These are phyloP conservation scores for Talaromyces sp. DNA, from an alignment of 2,329 filamentous ascomycete species.

Conservation along the genomic window DNA sequence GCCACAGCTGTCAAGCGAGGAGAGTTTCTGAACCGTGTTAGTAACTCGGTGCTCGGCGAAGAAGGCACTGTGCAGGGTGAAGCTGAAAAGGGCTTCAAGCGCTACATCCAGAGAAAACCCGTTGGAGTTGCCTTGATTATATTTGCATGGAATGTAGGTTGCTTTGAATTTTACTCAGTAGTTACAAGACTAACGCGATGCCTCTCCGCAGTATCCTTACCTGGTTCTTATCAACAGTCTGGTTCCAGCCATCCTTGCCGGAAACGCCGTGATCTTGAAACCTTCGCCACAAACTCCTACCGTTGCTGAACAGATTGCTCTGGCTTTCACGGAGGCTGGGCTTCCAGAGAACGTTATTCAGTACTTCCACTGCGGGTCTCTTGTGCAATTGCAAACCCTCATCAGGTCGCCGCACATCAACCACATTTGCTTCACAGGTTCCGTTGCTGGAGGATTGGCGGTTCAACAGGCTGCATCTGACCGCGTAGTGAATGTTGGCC, in stretches of 20 bases:
- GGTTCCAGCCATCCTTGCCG: slow-evolving; percentile 82
- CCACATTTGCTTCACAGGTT: slow-evolving; percentile 89
- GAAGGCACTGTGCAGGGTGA: slow-evolving; percentile 68
- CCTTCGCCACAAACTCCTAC: slow-evolving; percentile 93
- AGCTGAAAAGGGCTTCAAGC: slow-evolving; percentile 78
- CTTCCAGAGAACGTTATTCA: slow-evolving; percentile 80
- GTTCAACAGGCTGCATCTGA: slow-evolving; percentile 81
- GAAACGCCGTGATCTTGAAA: slow-evolving; percentile 89
- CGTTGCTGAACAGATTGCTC: slow-evolving; percentile 74
- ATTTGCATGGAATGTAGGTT: slow-evolving; percentile 90
- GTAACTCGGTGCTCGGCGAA: slow-evolving; percentile 64
- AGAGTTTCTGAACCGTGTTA: slow-evolving; percentile 80
- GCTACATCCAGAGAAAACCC: slow-evolving; percentile 83
- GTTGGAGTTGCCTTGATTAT: slow-evolving; percentile 83
- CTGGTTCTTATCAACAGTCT: slow-evolving; percentile 89
- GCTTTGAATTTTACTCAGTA: background rate
- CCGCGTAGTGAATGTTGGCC: slow-evolving; percentile 75
- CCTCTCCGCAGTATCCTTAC: slow-evolving; percentile 71
- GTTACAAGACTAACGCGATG: slow-evolving; percentile 2
- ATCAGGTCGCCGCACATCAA: slow-evolving; percentile 71
- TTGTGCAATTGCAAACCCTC: slow-evolving; percentile 68
- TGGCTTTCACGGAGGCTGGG: slow-evolving; percentile 73
- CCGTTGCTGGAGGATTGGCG: slow-evolving; percentile 77
- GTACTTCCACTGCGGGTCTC: slow-evolving; percentile 84
- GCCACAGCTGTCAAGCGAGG: slow-evolving; percentile 77